These are phyloP conservation scores for Colletotrichum echinochloae DNA, from an alignment of 2,329 filamentous ascomycete species.

Conservation along the genomic window DNA sequence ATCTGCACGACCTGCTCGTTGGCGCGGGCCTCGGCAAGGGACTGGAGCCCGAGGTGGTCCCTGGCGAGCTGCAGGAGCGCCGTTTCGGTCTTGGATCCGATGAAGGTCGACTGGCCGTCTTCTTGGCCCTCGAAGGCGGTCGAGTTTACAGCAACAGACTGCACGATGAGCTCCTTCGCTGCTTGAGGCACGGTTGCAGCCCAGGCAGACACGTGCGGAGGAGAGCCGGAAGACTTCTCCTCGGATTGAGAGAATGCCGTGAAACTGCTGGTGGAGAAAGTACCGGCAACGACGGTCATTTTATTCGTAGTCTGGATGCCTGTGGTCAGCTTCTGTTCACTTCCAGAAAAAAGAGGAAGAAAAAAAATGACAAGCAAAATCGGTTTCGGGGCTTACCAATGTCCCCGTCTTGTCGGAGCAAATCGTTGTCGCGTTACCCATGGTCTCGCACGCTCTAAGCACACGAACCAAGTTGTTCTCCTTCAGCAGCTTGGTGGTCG, in stretches of 20 bases:
- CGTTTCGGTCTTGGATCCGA: conserved; percentile 84
- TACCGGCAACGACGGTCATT: conserved; percentile 46
- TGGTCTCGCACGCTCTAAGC: conserved; percentile 77
- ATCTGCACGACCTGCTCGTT: conserved; percentile 64
- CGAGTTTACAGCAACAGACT: conserved; percentile 76
- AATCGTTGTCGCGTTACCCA: conserved; percentile 79
- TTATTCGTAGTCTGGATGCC: conserved; percentile 44
- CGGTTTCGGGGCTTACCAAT: not conserved
- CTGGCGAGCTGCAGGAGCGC: conserved; percentile 77
- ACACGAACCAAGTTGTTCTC: conserved; percentile 79
- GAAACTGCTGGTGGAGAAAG: conserved; percentile 57
- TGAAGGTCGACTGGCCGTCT: conserved; percentile 69
- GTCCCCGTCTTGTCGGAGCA: conserved; percentile 69
- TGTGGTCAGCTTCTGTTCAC: not conserved
- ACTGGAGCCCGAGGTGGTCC: conserved; percentile 73
- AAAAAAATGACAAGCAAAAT: too few species aligned
- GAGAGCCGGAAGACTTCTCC: conserved; percentile 60
- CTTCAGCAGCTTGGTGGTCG: conserved; percentile 75
- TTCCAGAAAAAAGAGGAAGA: too few species aligned
- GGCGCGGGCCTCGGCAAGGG: conserved; percentile 70
- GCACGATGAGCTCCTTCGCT: conserved; percentile 57
- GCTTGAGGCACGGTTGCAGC: conserved; percentile 34
- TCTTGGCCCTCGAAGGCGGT: conserved; percentile 76
- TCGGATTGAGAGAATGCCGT: conserved; percentile 61
- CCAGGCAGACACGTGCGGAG: conserved; percentile 12